Conservation (phyloP, 441 rosid species). For the Populus trichocarpa region DNA sequence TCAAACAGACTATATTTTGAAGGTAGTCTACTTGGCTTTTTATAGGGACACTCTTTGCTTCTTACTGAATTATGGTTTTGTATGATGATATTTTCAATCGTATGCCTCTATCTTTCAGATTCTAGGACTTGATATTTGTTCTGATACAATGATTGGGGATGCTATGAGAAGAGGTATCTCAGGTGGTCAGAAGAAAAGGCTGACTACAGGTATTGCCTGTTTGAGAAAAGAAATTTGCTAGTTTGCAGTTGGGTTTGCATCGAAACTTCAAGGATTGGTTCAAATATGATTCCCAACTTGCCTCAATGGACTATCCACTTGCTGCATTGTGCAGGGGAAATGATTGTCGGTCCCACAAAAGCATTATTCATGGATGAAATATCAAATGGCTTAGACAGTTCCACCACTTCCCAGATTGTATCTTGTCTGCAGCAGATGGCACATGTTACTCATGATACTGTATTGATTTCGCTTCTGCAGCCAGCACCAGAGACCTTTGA, state of each 20-base stretch:
- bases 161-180: slow-evolving; percentile 62
- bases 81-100: background rate
- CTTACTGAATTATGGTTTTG: background rate
- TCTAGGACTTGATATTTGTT: slow-evolving; percentile 21
- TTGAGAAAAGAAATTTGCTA: background rate
- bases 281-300: background rate
- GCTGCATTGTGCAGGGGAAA: slow-evolving; percentile 47
- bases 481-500: slow-evolving; percentile 88
- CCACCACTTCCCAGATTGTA: slow-evolving; percentile 64
- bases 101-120: slow-evolving; percentile 23
- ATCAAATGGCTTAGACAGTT: slow-evolving; percentile 74
- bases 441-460: slow-evolving; percentile 62
- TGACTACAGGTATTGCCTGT: slow-evolving; percentile 48
- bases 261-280: too few species aligned
- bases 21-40: slow-evolving; percentile 32
- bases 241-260: background rate
- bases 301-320: background rate
- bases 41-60: background rate
- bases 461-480: slow-evolving; percentile 76
- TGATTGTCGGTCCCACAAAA: slow-evolving; percentile 69
- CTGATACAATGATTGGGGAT: slow-evolving; percentile 51
- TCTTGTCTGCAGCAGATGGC: slow-evolving; percentile 51
- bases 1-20: slow-evolving; percentile 74
- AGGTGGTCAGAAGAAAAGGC: slow-evolving; percentile 60
- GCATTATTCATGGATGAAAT: slow-evolving; percentile 76